These are phyloP conservation scores for Ustilago tritici DNA, from an alignment of 1,284 basidiomycete genomes.

Conservation along the genomic window DNA sequence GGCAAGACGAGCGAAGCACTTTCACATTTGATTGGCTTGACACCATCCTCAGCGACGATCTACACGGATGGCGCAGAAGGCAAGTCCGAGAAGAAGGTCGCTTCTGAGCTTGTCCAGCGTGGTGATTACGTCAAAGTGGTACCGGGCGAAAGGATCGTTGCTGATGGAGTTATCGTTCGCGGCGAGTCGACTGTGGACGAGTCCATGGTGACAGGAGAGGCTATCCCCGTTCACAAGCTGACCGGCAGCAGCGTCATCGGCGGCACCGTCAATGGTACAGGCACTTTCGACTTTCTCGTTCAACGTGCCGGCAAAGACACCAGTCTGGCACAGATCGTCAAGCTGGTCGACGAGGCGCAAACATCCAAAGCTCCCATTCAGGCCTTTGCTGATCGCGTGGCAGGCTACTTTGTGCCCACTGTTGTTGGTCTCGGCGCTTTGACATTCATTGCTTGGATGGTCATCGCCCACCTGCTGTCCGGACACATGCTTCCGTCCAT, in stretches of 20 bases:
- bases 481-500: slow-evolving; percentile 78
- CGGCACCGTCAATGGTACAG: slow-evolving; percentile 94
- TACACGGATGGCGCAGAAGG: slow-evolving; percentile 76
- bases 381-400: slow-evolving; percentile 92
- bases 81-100: slow-evolving; percentile 86
- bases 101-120: slow-evolving; percentile 93
- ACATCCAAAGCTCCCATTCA: slow-evolving; percentile 98
- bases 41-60: slow-evolving; percentile 94
- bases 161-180: slow-evolving; percentile 88
- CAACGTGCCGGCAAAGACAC: slow-evolving; percentile 96
- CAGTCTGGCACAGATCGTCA: slow-evolving; percentile 93
- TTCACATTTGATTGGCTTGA: slow-evolving; percentile 92
- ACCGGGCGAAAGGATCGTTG: slow-evolving; percentile 95
- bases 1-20: slow-evolving; percentile 96
- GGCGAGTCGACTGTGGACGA: slow-evolving; percentile 93
- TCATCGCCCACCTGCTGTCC: slow-evolving; percentile 76
- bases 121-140: slow-evolving; percentile 94
- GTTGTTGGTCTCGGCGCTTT: slow-evolving; percentile 84
- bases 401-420: slow-evolving; percentile 93
- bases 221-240: slow-evolving; percentile 87
- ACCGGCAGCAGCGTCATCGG: slow-evolving; percentile 88
- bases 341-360: slow-evolving; percentile 96
- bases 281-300: slow-evolving; percentile 94
- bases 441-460: slow-evolving; percentile 88
- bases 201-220: slow-evolving; percentile 96